Percentiles rank a stretch among this genome's conserved stretches.
These are phyloP conservation scores for Fragilaria radians DNA, from an alignment of 108 stramenopile species.

Conservation along the genomic window DNA sequence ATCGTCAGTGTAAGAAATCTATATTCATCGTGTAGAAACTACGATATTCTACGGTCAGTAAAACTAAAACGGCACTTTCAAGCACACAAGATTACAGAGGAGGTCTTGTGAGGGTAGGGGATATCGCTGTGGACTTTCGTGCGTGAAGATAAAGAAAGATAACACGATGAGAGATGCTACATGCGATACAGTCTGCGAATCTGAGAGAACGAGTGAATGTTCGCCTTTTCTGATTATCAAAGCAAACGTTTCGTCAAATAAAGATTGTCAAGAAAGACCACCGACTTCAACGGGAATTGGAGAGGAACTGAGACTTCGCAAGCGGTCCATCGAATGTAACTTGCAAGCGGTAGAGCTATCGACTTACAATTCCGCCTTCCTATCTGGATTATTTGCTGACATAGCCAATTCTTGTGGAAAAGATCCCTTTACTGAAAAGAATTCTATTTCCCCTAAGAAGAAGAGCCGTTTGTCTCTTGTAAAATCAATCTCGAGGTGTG, in stretches of 20 bases:
- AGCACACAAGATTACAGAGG: not conserved
- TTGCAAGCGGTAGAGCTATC: constrained; percentile 17
- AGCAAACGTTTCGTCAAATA: not conserved
- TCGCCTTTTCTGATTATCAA: not conserved
- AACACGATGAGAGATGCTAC: not conserved
- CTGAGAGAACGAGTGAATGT: not conserved
- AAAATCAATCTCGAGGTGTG: not conserved
- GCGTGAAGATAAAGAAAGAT: not conserved
- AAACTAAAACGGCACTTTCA: not conserved
- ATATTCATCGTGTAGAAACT: not conserved
- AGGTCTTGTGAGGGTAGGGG: not conserved
- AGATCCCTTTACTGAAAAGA: not conserved
- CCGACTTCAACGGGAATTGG: not conserved
- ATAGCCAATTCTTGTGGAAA: constrained; percentile 25
- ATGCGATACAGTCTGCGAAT: not conserved
- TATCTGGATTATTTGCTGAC: constrained; percentile 49
- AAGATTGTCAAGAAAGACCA: not conserved
- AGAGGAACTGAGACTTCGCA: constrained; percentile 19
- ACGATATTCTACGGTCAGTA: not conserved
- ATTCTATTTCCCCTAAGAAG: constrained; percentile 9
- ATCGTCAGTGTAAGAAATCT: not conserved
- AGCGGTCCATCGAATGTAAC: constrained; percentile 17
- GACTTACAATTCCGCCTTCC: constrained; percentile 43
- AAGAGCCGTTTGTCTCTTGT: constrained; percentile 9
- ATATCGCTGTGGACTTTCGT: not conserved